Percentiles rank a stretch among this genome's conserved stretches.
Evolutionary conservation across 2,329 filamentous ascomycete species (phyloP).

Genomic region (Colletotrichum musicola): DNA sequence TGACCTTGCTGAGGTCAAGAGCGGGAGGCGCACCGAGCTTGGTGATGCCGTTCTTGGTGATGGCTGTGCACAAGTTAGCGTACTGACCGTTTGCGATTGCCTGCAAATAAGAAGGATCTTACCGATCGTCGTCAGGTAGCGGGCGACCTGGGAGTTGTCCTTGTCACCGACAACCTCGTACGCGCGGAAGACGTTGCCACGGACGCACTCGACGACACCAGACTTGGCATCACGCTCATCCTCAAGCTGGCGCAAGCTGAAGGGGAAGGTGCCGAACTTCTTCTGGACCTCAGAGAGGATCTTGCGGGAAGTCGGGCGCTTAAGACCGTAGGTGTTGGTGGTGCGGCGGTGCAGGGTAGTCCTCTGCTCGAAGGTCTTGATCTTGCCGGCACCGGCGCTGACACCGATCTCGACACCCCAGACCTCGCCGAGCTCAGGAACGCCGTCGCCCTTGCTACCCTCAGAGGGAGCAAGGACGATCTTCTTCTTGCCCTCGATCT

Average conservation of each 20-base stretch:
- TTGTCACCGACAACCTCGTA: slow-evolving; percentile 98
- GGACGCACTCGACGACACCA: slow-evolving; percentile 95
- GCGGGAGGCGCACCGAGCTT: slow-evolving; percentile 83
- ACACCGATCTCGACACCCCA: slow-evolving; percentile 98
- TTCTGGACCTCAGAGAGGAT: slow-evolving; percentile 94
- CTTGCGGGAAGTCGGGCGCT: slow-evolving; percentile 93
- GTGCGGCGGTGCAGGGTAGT: slow-evolving; percentile 95
- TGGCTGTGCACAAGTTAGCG: slow-evolving; percentile 67
- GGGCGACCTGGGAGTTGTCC: slow-evolving; percentile 85
- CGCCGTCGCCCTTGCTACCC: slow-evolving; percentile 89
- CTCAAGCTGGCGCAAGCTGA: slow-evolving; percentile 95
- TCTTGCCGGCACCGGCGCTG: slow-evolving; percentile 91
- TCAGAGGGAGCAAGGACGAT: slow-evolving; percentile 91
- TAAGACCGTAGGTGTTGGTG: slow-evolving; percentile 89
- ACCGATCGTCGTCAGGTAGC: slow-evolving; percentile 94
- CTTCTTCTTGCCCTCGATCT: slow-evolving; percentile 98
- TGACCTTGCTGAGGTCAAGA: slow-evolving; percentile 83
- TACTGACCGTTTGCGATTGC: not conserved
- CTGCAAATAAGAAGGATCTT: slow-evolving; percentile 57
- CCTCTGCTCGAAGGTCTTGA: slow-evolving; percentile 90
- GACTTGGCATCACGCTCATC: slow-evolving; percentile 97
- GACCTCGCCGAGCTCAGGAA: slow-evolving; percentile 89
- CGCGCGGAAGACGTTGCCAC: slow-evolving; percentile 90
- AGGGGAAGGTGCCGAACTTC: slow-evolving; percentile 98
- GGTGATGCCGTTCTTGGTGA: slow-evolving; percentile 97